These are phyloP conservation scores for Yamagishiella unicocca DNA, from an alignment of 139 green algal species.

Conservation along the genomic window DNA sequence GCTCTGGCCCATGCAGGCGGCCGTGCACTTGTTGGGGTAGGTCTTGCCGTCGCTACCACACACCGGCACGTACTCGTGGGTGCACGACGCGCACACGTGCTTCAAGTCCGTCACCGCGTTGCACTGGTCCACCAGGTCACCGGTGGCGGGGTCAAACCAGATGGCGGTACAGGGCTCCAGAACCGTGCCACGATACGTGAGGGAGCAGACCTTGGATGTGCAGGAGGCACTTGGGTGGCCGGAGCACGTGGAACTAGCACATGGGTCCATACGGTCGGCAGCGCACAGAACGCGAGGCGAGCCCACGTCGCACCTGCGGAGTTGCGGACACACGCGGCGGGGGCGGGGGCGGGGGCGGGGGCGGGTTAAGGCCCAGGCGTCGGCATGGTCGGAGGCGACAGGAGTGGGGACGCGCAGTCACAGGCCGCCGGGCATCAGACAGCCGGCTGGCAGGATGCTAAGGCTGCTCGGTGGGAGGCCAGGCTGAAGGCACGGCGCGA, in stretches of 20 bases:
- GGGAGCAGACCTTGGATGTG: background rate
- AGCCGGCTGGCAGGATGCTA: no score
- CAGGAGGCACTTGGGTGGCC: background rate
- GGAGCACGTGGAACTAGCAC: background rate
- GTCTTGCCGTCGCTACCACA: conserved; percentile 9
- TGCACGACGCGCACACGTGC: conserved; percentile 47
- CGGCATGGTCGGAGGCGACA: no score
- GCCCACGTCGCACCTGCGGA: background rate
- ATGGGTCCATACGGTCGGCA: background rate
- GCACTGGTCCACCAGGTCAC: background rate
- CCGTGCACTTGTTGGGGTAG: background rate
- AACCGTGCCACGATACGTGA: background rate
- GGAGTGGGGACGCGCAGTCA: no score
- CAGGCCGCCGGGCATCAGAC: no score
- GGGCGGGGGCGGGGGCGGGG: no score
- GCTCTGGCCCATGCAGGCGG: background rate
- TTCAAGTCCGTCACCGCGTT: background rate
- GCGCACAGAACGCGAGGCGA: background rate
- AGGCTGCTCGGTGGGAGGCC: no score
- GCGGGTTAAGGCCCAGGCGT: no score
- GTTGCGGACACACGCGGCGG: no score
- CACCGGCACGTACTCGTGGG: background rate
- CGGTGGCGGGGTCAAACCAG: background rate
- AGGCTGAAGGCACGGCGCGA: no score
- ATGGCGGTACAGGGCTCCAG: conserved; percentile 10